These are phyloP conservation scores for Rhytidhysteron rufulum DNA, from an alignment of 2,329 filamentous ascomycete species.

Conservation along the genomic window DNA sequence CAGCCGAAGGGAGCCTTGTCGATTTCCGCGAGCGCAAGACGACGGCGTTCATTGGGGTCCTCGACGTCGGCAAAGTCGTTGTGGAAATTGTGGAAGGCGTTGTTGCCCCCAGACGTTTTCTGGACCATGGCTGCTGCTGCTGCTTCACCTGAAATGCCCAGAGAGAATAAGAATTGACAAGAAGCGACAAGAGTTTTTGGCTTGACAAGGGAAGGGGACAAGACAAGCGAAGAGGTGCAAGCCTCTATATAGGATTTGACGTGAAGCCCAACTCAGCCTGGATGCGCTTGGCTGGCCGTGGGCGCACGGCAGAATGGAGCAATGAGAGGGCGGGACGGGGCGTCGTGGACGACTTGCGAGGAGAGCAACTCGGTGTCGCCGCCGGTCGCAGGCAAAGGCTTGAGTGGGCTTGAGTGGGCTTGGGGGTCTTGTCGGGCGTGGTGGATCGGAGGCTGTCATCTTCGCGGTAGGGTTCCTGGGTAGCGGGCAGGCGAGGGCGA, in stretches of 20 bases:
- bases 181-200: no score
- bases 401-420: no score
- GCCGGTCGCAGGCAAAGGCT: no score
- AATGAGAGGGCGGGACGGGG: neutral
- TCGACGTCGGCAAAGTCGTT: slow-evolving; percentile 64
- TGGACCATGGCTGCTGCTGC: slow-evolving; percentile 1
- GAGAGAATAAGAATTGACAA: neutral
- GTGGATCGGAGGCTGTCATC: no score
- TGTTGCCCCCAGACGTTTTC: slow-evolving; percentile 25
- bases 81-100: slow-evolving; percentile 58
- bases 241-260: neutral
- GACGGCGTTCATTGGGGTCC: slow-evolving; percentile 74
- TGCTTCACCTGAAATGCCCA: neutral
- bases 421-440: no score
- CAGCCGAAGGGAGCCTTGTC: slow-evolving; percentile 77
- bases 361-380: no score
- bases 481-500: no score
- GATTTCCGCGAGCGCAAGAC: slow-evolving; percentile 75
- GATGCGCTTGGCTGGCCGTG: neutral
- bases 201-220: neutral
- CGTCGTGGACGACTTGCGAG: no score
- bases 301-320: neutral
- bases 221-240: neutral
- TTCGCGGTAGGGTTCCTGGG: no score
- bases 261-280: neutral